phyloP scores from a whole-genome alignment of 2,329 filamentous ascomycete genomes.

The Colletotrichum graminicola region DNA sequence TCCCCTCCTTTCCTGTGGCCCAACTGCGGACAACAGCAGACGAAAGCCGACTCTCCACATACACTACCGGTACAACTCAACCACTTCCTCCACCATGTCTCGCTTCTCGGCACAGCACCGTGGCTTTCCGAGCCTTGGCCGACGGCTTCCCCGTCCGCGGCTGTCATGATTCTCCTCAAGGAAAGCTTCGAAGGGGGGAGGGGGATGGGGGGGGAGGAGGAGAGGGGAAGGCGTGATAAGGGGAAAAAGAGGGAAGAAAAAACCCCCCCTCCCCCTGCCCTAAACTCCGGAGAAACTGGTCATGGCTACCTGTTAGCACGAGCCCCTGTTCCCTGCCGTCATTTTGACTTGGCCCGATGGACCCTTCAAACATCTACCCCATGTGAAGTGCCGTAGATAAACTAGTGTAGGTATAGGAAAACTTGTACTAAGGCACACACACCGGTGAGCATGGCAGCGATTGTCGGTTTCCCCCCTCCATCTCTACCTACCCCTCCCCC shows the following conservation, averaged over 20 bases:
- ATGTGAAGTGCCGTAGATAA: not conserved
- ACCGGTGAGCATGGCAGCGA: constrained; percentile 23
- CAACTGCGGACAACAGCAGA: not conserved
- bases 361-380: constrained; percentile 21
- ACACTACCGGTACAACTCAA: not conserved
- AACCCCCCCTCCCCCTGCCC: not conserved
- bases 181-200: not conserved
- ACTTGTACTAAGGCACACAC: not conserved
- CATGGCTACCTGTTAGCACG: not conserved
- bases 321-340: constrained; percentile 19
- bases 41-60: not conserved
- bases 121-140: not conserved
- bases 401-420: not conserved
- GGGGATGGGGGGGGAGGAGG: not conserved
- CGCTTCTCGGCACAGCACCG: not conserved
- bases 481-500: not conserved
- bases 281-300: not conserved
- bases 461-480: constrained; percentile 7
- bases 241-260: not conserved
- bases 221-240: not conserved
- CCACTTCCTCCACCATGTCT: not conserved
- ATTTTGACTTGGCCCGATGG: constrained; percentile 16
- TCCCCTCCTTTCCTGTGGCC: not conserved
- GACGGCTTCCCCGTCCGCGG: not conserved
- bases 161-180: not conserved